Percentiles rank a stretch among this genome's conserved stretches.
Conservation (phyloP, 2,329 filamentous ascomycete genomes). For the Stylonectria norvegica region DNA sequence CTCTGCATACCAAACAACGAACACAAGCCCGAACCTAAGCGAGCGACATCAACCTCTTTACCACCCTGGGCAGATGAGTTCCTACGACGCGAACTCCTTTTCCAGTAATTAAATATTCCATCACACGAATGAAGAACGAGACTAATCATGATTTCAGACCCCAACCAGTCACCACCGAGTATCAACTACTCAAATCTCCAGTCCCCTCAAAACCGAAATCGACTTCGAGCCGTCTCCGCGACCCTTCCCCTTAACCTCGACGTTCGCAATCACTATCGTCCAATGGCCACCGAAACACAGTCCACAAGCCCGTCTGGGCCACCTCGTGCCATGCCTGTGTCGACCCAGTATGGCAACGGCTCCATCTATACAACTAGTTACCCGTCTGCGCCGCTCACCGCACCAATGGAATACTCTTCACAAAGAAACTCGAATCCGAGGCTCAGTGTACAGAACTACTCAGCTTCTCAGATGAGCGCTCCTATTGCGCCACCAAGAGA, state of each 20-base stretch:
- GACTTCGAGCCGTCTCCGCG: slow-evolving; percentile 48
- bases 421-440: slow-evolving; percentile 24
- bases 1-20: slow-evolving; percentile 46
- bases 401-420: slow-evolving; percentile 49
- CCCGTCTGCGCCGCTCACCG: slow-evolving; percentile 51
- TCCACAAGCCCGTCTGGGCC: slow-evolving; percentile 10
- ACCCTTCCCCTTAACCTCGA: slow-evolving; percentile 45
- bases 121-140: neutral
- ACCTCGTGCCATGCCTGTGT: slow-evolving; percentile 29
- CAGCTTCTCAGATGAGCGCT: slow-evolving; percentile 51
- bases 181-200: slow-evolving; percentile 48
- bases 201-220: slow-evolving; percentile 42
- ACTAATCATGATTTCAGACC: slow-evolving; percentile 28
- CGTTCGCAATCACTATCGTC: slow-evolving; percentile 44
- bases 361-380: slow-evolving; percentile 49
- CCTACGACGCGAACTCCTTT: slow-evolving; percentile 52
- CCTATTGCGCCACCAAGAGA: slow-evolving; percentile 52
- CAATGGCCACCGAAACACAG: slow-evolving; percentile 23
- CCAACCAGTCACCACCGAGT: slow-evolving; percentile 47
- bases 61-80: slow-evolving; percentile 46
- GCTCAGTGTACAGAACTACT: slow-evolving; percentile 43
- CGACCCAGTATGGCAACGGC: slow-evolving; percentile 39
- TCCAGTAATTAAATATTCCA: slow-evolving; percentile 40
- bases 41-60: slow-evolving; percentile 50
- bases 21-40: slow-evolving; percentile 44